A percentile compares a stretch with the other conserved stretches of the same genome.
Evolutionary conservation across 495 filamentous ascomycete species (phyloP).

Genomic region (Penicillium taxi): DNA sequence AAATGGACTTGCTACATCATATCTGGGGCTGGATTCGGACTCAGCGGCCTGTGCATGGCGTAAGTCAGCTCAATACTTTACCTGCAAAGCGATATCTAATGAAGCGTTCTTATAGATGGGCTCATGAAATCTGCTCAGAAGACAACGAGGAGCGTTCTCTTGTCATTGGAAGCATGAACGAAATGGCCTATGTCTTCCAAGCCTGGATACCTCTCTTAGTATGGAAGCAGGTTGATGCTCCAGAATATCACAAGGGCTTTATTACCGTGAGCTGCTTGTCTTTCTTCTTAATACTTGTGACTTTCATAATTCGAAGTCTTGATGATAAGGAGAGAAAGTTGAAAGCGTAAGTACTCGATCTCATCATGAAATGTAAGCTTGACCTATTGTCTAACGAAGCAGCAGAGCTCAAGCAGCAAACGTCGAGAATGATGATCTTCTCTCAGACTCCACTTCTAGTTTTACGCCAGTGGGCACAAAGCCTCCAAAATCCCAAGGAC

Average conservation of each 20-base stretch:
- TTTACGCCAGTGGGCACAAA: slow-evolving; percentile 7
- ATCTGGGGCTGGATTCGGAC: slow-evolving; percentile 28
- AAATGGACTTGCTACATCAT: slow-evolving; percentile 39
- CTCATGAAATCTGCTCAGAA: slow-evolving; percentile 42
- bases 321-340: slow-evolving; percentile 31
- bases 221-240: slow-evolving; percentile 46
- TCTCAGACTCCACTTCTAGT: slow-evolving; percentile 1
- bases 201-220: slow-evolving; percentile 44
- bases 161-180: slow-evolving; percentile 43
- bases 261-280: slow-evolving; percentile 34
- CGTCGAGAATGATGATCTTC: neutral
- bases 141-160: slow-evolving; percentile 47
- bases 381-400: neutral
- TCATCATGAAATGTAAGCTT: neutral
- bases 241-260: slow-evolving; percentile 38
- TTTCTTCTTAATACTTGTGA: slow-evolving; percentile 21
- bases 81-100: no score
- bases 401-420: neutral
- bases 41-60: slow-evolving; percentile 39
- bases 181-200: slow-evolving; percentile 42
- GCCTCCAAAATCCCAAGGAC: neutral
- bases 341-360: slow-evolving; percentile 15
- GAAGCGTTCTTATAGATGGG: slow-evolving; percentile 30
- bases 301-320: slow-evolving; percentile 22
- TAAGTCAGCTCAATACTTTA: no score